Conservation (phyloP, 169 alveolate genomes). For the Theileria orientalis region DNA sequence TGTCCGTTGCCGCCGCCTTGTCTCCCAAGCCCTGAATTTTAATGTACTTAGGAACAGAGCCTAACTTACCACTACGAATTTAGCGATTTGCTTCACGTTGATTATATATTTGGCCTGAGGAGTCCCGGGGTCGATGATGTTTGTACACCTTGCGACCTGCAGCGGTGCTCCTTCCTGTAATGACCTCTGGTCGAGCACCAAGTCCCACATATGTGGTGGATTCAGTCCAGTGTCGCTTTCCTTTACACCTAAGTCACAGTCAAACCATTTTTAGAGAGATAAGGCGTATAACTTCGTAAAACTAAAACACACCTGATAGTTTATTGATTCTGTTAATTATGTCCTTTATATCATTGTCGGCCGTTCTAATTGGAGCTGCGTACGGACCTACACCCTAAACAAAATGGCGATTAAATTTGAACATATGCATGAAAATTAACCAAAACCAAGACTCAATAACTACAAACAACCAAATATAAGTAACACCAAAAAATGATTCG, state of each 20-base stretch:
- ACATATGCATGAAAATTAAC: neutral
- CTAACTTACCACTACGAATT: constrained; percentile 91
- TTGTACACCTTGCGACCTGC: constrained; percentile 98
- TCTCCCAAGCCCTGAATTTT: constrained; percentile 92
- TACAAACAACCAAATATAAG: neutral
- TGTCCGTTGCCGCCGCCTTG: constrained; percentile 98
- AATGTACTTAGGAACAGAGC: neutral
- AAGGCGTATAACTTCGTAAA: neutral
- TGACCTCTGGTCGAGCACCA: constrained; percentile 94
- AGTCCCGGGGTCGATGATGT: constrained; percentile 94
- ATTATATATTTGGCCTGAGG: constrained; percentile 95
- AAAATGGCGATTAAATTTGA: neutral
- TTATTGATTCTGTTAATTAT: constrained; percentile 70
- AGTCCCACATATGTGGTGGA: constrained; percentile 98
- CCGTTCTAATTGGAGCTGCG: constrained; percentile 66
- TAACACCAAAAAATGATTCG: neutral
- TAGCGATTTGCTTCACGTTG: constrained; percentile 96
- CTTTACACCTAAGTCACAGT: constrained; percentile 81
- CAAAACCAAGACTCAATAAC: neutral
- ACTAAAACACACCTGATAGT: constrained; percentile 60
- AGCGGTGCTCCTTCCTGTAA: constrained; percentile 94
- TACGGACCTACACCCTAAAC: constrained; percentile 79
- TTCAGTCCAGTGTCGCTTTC: constrained; percentile 99
- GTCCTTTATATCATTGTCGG: constrained; percentile 73
- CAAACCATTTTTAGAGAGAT: neutral